Conservation (phyloP, 2,329 filamentous ascomycete genomes). For the Herpotrichia juniperi region DNA sequence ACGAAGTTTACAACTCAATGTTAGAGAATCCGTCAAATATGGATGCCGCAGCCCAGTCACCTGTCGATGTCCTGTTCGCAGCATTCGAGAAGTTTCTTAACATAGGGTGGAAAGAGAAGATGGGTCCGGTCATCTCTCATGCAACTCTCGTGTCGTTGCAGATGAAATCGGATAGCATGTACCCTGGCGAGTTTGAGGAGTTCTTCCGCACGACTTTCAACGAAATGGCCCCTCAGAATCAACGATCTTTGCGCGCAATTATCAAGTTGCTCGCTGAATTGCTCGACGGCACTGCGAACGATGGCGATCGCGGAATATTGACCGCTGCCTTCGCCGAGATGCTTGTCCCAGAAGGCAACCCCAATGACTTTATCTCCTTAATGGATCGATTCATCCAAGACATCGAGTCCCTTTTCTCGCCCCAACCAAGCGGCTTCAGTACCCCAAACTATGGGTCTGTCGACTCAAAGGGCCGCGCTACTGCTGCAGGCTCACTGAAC, state of each 20-base stretch:
- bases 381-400: constrained; percentile 89
- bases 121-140: constrained; percentile 81
- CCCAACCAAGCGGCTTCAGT: constrained; percentile 56
- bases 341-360: constrained; percentile 76
- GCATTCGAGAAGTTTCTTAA: constrained; percentile 93
- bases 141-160: constrained; percentile 78
- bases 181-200: constrained; percentile 72
- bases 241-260: constrained; percentile 79
- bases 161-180: constrained; percentile 63
- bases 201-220: constrained; percentile 60
- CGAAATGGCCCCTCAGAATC: constrained; percentile 64
- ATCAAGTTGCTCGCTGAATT: constrained; percentile 87
- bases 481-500: constrained; percentile 74
- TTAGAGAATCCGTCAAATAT: constrained; percentile 82
- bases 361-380: constrained; percentile 84
- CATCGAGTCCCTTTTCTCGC: constrained; percentile 85
- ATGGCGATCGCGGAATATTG: constrained; percentile 85
- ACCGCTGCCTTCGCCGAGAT: constrained; percentile 90
- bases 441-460: constrained; percentile 62
- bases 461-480: constrained; percentile 63
- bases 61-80: constrained; percentile 84
- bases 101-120: constrained; percentile 85
- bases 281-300: constrained; percentile 87
- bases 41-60: constrained; percentile 74
- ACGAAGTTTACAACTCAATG: constrained; percentile 87